Evolutionary conservation across 176 grass and related monocot genomes (phyloP).

Genomic region (Hsuehochloa calcarea): DNA sequence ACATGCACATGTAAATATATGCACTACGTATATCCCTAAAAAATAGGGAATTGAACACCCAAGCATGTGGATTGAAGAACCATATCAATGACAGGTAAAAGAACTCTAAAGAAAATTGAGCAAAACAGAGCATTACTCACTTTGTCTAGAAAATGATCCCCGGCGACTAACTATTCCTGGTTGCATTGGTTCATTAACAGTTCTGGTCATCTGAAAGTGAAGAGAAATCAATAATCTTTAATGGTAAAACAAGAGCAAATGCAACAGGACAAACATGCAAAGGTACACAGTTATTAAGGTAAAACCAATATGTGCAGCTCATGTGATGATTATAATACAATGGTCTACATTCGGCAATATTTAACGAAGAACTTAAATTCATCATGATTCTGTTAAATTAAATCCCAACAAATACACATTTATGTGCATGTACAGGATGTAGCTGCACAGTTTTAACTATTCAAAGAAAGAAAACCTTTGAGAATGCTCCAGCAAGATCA

Average conservation of each 20-base stretch:
- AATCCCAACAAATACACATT: background rate
- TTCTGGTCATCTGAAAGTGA: slow-evolving; percentile 50
- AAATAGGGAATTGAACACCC: background rate
- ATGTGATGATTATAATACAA: slow-evolving; percentile 1
- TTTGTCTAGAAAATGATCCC: slow-evolving; percentile 60
- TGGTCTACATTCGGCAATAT: background rate
- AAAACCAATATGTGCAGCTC: background rate
- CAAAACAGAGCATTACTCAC: slow-evolving; percentile 36
- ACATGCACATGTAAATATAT: background rate
- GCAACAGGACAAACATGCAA: background rate
- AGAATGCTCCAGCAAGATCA: slow-evolving; percentile 49
- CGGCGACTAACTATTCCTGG: slow-evolving; percentile 39
- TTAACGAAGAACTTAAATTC: background rate
- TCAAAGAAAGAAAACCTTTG: slow-evolving; percentile 29
- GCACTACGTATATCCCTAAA: background rate
- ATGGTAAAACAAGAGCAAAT: background rate
- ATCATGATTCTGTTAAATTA: background rate
- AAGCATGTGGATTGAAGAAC: slow-evolving; percentile 7
- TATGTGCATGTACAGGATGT: background rate
- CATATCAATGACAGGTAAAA: slow-evolving; percentile 3
- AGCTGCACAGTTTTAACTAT: background rate
- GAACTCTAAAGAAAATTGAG: slow-evolving; percentile 14
- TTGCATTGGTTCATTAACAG: slow-evolving; percentile 46
- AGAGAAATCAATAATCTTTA: slow-evolving; percentile 15
- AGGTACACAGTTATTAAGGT: background rate